Conservation (phyloP, 345 rosid species). For the Dovyalis caffra region DNA sequence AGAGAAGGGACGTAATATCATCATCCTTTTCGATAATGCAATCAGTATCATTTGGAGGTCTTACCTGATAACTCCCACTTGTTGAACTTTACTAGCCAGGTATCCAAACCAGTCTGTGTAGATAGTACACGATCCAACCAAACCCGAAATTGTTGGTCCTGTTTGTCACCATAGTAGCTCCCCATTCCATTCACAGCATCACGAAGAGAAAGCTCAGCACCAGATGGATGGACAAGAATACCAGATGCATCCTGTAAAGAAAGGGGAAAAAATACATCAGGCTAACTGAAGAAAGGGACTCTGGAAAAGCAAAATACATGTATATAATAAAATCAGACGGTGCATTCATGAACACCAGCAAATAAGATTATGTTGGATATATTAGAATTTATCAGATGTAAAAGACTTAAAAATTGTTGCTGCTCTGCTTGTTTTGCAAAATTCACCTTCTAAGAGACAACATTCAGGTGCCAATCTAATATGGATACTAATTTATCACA, state of each 20-base stretch:
- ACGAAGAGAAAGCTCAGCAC: slow-evolving; percentile 54
- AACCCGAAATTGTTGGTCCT: slow-evolving; percentile 64
- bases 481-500: not conserved
- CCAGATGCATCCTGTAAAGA: slow-evolving; percentile 57
- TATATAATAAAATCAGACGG: not conserved
- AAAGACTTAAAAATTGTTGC: not conserved
- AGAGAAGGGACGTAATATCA: not conserved
- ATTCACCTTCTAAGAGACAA: not conserved
- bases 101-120: slow-evolving; percentile 49
- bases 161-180: slow-evolving; percentile 66
- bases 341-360: not conserved
- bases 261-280: slow-evolving; percentile 1
- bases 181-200: slow-evolving; percentile 50
- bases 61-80: slow-evolving; percentile 81
- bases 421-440: not conserved
- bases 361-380: not conserved
- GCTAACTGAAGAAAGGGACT: not conserved
- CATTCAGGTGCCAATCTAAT: not conserved
- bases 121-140: slow-evolving; percentile 81
- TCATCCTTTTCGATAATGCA: not conserved
- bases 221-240: slow-evolving; percentile 67
- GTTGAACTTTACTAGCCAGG: slow-evolving; percentile 71
- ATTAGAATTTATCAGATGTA: not conserved
- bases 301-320: not conserved
- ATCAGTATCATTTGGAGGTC: not conserved